Base-by-base conservation (phyloP, 1,139 yeast genomes). In the Taiozyma sp. region DNA sequence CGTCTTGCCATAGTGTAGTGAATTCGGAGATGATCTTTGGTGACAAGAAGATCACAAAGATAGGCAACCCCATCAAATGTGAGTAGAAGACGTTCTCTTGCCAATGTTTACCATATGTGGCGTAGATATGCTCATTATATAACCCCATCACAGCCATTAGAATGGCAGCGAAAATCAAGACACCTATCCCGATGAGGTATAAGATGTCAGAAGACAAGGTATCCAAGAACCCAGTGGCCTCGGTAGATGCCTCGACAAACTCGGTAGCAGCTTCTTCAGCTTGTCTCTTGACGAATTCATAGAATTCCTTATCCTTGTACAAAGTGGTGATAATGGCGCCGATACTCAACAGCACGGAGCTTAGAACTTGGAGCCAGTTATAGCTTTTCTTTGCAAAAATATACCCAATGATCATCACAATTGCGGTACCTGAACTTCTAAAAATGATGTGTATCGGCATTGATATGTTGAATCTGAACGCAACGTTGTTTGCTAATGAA, bases 391-490 rank as follows among this genome's bases (percentile, higher is more conserved):
- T 65, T 48, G 71, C 73, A 41, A 79, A 63, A 2, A 71, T 48
- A 55, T 68, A 73, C 3, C 91, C 90, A 12, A 83, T 69, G 0
- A 76, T 39, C 83, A 86, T 77, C 0, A 87, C 81, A 19, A 82
- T 67, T 8, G 81, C 79, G 0, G 88, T 78, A 1, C 87, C 83
- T 7, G 84, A 78, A 9, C 90, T 83, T 51, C 91, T 66, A 58
- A 84, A 74, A 8, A 84, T 78, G 36, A 84, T 84, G 60, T 85
- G 90, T 34, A 84, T 69, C 0, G 92, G 90, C 32, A 86, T 78
- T 4, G 87, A 77, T 28, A 86, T 72, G 43, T 80, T 73, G 63
- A 70, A 83, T 30, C 70, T 74, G 70, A 83, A 80, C 0, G 79
- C 89, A 53, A 70, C 65, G 61, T 86, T 87, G 61, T 83, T 84